Base-by-base conservation (phyloP, 2,329 filamentous ascomycete species). In the Ceratocystis ficicola region DNA sequence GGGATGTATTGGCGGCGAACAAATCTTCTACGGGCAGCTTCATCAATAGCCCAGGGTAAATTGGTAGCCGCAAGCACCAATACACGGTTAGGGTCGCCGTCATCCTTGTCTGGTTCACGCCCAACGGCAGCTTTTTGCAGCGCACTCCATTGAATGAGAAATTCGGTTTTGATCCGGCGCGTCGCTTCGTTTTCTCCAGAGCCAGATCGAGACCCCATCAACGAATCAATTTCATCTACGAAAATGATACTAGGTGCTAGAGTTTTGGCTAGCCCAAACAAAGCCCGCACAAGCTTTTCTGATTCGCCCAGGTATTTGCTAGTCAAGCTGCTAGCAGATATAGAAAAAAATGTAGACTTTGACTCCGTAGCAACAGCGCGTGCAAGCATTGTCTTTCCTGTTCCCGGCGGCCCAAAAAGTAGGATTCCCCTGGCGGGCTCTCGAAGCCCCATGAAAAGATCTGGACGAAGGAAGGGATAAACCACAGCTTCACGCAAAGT, bases 341-440 rank as follows among this genome's bases (percentile, higher is more conserved):
- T 96, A 15, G 92, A 95, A 76, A 99, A 97, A 76, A 97, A 99
- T 0, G 95, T 95, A 10, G 90, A 95, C 71, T 86, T 88, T 1
- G 90, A 95, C 75, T 99, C 94, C 0, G 94, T 97, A 1, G 94
- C 94, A 0, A 97, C 93, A 7, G 90, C 91, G 69, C 94, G 84
- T 8, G 94, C 94, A 46, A 99, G 79, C 94, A 99, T 99, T 0
- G 94, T 99, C 76, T 99, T 99, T 64, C 94, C 94, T 0, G 94
- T 99, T n/a, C 94, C 94, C 0, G 94, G 94, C 1, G 94, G 94
- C 0, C 94, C 94, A 73, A 99, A 99, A 1, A 99, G 80, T 1
- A 99, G 80, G 90, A 99, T 97, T 5, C 94, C 94, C 67, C 91
- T 82, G 15, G 94, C 93, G 22, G 94, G 94, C 73, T 99, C 94